Conservation (phyloP, 2,329 filamentous ascomycete genomes). For the Calonectria pseudoreteaudii region DNA sequence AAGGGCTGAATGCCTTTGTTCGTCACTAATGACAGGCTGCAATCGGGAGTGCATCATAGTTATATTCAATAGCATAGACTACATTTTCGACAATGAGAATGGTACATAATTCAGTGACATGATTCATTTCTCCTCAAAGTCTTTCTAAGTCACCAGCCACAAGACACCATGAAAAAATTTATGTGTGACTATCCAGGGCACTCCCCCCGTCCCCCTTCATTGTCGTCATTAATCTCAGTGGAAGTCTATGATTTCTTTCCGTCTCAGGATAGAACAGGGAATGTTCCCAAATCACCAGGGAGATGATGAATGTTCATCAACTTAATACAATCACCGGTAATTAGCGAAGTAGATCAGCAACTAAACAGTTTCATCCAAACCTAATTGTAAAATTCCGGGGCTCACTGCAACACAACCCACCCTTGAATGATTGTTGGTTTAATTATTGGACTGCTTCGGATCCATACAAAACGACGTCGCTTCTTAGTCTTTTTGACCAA, state of each 20-base stretch:
- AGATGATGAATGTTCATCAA: neutral
- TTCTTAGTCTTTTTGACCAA: too few species aligned
- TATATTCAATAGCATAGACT: neutral
- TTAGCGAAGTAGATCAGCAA: neutral
- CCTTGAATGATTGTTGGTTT: neutral
- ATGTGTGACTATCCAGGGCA: neutral
- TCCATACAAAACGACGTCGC: neutral
- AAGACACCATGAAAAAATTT: neutral
- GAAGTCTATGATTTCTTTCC: neutral
- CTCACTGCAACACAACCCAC: neutral
- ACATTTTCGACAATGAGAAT: neutral
- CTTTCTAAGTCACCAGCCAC: neutral
- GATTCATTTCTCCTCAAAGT: neutral
- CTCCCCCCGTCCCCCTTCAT: neutral
- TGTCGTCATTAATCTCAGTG: neutral
- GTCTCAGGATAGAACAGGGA: neutral
- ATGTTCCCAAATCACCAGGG: neutral
- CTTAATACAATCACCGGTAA: neutral
- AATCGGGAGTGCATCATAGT: neutral
- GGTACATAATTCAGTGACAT: neutral
- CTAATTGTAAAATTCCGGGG: neutral
- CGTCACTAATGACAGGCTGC: neutral
- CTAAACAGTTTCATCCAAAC: neutral
- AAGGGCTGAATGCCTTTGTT: neutral
- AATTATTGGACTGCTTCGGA: neutral